Evolutionary conservation across 305 asterid species (phyloP).

Genomic region (Fraxinus platypoda): DNA sequence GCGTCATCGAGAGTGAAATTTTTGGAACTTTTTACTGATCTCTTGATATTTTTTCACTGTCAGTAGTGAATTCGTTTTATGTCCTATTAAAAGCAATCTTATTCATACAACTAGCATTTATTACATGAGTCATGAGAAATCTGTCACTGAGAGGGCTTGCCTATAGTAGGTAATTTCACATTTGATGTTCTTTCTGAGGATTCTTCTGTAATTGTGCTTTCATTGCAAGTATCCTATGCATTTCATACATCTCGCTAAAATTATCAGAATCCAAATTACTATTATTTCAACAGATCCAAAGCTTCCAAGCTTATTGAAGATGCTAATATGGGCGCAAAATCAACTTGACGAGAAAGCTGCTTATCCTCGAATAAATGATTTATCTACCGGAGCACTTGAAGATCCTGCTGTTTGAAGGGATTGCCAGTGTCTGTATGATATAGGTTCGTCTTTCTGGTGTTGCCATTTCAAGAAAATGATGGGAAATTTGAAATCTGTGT

Average conservation of each 20-base stretch:
- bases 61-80: neutral
- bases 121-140: neutral
- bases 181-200: neutral
- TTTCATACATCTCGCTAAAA: neutral
- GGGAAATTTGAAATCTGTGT: constrained; percentile 11
- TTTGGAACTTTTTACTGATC: neutral
- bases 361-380: constrained; percentile 74
- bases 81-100: neutral
- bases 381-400: constrained; percentile 66
- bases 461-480: constrained; percentile 11
- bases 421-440: neutral
- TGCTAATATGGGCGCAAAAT: constrained; percentile 77
- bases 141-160: neutral
- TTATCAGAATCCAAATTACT: neutral
- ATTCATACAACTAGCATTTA: neutral
- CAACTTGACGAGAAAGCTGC: constrained; percentile 78
- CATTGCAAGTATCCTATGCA: neutral
- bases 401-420: constrained; percentile 53
- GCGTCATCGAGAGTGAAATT: neutral
- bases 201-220: neutral
- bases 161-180: neutral
- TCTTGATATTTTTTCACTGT: neutral
- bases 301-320: constrained; percentile 86
- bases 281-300: constrained; percentile 61
- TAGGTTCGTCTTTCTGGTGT: constrained; percentile 1